phyloP scores from a whole-genome alignment of 2,329 filamentous ascomycete species.

The Curvularia verruculosa region DNA sequence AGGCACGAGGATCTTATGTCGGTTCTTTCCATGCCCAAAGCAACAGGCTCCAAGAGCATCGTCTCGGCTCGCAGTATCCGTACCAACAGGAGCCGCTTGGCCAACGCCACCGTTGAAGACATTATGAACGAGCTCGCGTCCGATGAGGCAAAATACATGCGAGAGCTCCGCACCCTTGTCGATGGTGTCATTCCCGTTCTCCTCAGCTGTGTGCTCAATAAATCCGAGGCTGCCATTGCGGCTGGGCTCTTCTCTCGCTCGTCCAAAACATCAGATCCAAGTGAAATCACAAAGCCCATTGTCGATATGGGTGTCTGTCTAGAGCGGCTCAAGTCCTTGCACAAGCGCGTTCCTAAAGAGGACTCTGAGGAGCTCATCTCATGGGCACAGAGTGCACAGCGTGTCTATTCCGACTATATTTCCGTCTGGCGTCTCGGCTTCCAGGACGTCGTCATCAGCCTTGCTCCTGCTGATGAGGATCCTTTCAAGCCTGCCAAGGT shows the following conservation, averaged over 20 bases:
- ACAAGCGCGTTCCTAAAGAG: conserved; percentile 78
- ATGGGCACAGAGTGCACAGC: conserved; percentile 81
- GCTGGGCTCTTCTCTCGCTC: conserved; percentile 71
- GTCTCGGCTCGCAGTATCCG: conserved; percentile 80
- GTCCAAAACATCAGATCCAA: conserved; percentile 62
- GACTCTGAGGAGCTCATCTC: conserved; percentile 73
- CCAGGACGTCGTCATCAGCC: conserved; percentile 90
- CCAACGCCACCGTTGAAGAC: conserved; percentile 73
- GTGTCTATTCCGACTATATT: conserved; percentile 84
- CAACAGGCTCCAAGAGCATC: conserved; percentile 69
- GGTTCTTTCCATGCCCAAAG: conserved; percentile 75
- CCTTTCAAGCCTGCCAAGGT: conserved; percentile 55
- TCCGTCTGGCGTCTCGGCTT: conserved; percentile 91
- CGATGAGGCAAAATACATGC: conserved; percentile 86
- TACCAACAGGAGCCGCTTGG: conserved; percentile 70
- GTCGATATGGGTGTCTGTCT: conserved; percentile 91
- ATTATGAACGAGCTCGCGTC: conserved; percentile 79
- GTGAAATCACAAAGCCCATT: conserved; percentile 78
- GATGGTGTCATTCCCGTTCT: conserved; percentile 95
- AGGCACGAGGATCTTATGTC: conserved; percentile 95
- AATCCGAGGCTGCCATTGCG: conserved; percentile 67
- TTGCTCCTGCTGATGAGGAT: conserved; percentile 75
- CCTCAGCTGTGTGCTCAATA: conserved; percentile 79
- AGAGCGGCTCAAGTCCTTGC: conserved; percentile 79
- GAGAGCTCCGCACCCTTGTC: conserved; percentile 89